These are phyloP conservation scores for Wickerhamiella australiensis DNA, from an alignment of 805 yeast genomes.

Conservation along the genomic window DNA sequence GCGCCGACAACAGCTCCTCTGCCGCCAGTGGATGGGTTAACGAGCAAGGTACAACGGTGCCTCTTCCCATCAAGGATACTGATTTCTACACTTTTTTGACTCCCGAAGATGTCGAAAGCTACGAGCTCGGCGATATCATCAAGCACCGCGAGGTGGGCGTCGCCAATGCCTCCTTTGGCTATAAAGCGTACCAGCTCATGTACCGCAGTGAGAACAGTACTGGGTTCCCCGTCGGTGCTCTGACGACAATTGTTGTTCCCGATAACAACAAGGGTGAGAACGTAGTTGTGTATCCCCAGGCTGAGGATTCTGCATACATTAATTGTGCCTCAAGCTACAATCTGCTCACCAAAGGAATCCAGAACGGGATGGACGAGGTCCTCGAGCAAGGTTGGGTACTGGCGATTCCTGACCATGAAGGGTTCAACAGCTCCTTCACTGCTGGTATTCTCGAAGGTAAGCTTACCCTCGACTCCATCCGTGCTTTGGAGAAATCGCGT, in stretches of 20 bases:
- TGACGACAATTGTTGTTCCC: slow-evolving; percentile 18
- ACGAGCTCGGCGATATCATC: slow-evolving; percentile 10
- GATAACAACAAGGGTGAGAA: slow-evolving; percentile 12
- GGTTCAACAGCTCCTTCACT: slow-evolving; percentile 18
- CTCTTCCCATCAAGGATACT: slow-evolving; percentile 15
- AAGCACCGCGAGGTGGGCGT: slow-evolving; percentile 16
- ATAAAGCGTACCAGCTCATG: slow-evolving; percentile 15
- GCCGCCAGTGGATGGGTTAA: slow-evolving; percentile 16
- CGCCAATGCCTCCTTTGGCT: slow-evolving; percentile 5
- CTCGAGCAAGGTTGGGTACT: slow-evolving; percentile 20
- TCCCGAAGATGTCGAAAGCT: slow-evolving; percentile 1
- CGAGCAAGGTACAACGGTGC: slow-evolving; percentile 12
- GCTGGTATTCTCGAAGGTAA: slow-evolving; percentile 25
- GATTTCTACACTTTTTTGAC: slow-evolving; percentile 15
- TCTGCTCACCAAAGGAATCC: slow-evolving; percentile 13
- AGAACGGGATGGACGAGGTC: slow-evolving; percentile 13
- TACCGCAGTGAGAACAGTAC: slow-evolving; percentile 14
- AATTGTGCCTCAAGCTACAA: slow-evolving; percentile 22
- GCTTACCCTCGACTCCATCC: slow-evolving; percentile 24
- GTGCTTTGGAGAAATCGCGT: slow-evolving; percentile 19
- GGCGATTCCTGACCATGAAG: slow-evolving; percentile 23
- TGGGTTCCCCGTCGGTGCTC: slow-evolving; percentile 12
- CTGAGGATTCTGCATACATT: slow-evolving; percentile 20
- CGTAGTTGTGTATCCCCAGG: slow-evolving; percentile 18
- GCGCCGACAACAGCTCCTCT: not conserved